Conservation (phyloP, 2,329 filamentous ascomycete species). For the Exutisphaerella laricina region DNA sequence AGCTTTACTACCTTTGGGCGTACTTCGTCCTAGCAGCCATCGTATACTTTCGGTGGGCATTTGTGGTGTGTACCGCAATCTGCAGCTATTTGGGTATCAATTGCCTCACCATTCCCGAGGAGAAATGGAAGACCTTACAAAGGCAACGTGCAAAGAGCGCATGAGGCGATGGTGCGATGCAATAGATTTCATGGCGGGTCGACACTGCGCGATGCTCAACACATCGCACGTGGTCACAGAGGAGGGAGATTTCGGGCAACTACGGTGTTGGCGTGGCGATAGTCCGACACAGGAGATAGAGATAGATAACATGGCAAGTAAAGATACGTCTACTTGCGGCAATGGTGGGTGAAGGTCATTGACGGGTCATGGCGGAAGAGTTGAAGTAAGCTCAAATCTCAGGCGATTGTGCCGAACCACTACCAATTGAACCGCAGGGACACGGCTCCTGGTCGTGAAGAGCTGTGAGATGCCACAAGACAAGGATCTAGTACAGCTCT, state of each 20-base stretch:
- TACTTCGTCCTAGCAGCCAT: constrained; percentile 79
- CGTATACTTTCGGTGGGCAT: constrained; percentile 92
- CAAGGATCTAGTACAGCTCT: too few relatives aligned
- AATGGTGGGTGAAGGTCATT: not conserved
- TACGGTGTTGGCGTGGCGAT: too few relatives aligned
- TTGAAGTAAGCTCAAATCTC: too few relatives aligned
- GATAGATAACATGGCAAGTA: not conserved
- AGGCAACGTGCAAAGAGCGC: constrained; percentile 14
- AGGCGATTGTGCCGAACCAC: too few relatives aligned
- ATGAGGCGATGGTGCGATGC: not conserved
- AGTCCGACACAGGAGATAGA: not conserved
- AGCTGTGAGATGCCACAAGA: too few relatives aligned
- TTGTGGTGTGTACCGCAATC: constrained; percentile 83
- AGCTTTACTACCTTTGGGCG: constrained; percentile 73
- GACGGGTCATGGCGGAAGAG: too few relatives aligned
- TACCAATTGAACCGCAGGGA: too few relatives aligned
- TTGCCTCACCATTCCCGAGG: constrained; percentile 70
- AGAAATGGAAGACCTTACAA: constrained; percentile 31
- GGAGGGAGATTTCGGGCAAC: too few relatives aligned
- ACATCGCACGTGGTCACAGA: too few relatives aligned
- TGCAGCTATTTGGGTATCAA: constrained; percentile 91
- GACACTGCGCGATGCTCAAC: not conserved
- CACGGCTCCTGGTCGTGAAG: too few relatives aligned
- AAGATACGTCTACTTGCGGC: not conserved
- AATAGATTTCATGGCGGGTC: not conserved